phyloP scores from a whole-genome alignment of 2,329 filamentous ascomycete species.

The Colletotrichum spinosum region DNA sequence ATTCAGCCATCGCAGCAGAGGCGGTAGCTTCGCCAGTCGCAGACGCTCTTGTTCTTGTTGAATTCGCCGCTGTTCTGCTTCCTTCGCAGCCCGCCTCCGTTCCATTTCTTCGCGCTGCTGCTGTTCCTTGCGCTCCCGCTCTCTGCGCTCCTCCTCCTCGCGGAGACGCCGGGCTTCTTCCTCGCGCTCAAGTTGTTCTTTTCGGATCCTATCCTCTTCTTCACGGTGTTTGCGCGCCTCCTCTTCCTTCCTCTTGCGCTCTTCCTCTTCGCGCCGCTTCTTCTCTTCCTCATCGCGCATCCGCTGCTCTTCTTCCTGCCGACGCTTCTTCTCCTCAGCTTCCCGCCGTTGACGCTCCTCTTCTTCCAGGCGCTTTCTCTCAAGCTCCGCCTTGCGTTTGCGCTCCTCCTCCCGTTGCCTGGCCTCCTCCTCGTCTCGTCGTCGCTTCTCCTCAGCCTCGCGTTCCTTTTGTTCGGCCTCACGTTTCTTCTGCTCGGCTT shows the following conservation, averaged over 20 bases:
- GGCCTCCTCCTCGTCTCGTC: slow-evolving; percentile 44
- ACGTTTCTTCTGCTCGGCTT: slow-evolving; percentile 38
- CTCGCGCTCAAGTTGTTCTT: slow-evolving; percentile 59
- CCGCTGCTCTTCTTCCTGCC: slow-evolving; percentile 45
- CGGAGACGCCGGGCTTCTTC: slow-evolving; percentile 62
- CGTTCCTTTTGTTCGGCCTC: slow-evolving; percentile 48
- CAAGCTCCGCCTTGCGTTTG: slow-evolving; percentile 40
- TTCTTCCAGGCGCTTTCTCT: slow-evolving; percentile 41
- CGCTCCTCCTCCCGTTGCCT: slow-evolving; percentile 48
- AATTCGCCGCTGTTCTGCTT: slow-evolving; percentile 63
- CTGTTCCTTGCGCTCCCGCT: slow-evolving; percentile 60
- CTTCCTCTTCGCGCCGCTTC: slow-evolving; percentile 52
- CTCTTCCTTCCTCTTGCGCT: slow-evolving; percentile 50
- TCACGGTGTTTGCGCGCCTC: slow-evolving; percentile 53
- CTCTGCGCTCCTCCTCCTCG: slow-evolving; percentile 64
- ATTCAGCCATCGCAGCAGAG: slow-evolving; percentile 71
- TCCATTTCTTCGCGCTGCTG: slow-evolving; percentile 59
- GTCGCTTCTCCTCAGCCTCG: slow-evolving; percentile 52
- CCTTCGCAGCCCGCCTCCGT: slow-evolving; percentile 60
- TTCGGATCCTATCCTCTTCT: slow-evolving; percentile 58
- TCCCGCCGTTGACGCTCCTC: slow-evolving; percentile 39
- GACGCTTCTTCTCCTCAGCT: slow-evolving; percentile 45
- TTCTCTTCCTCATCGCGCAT: slow-evolving; percentile 52
- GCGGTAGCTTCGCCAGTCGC: slow-evolving; percentile 68
- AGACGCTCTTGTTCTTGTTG: slow-evolving; percentile 65